Percentiles rank a stretch among this genome's conserved stretches.
Evolutionary conservation across 2,329 filamentous ascomycete species (phyloP).

Genomic region (Camillea tinctor): DNA sequence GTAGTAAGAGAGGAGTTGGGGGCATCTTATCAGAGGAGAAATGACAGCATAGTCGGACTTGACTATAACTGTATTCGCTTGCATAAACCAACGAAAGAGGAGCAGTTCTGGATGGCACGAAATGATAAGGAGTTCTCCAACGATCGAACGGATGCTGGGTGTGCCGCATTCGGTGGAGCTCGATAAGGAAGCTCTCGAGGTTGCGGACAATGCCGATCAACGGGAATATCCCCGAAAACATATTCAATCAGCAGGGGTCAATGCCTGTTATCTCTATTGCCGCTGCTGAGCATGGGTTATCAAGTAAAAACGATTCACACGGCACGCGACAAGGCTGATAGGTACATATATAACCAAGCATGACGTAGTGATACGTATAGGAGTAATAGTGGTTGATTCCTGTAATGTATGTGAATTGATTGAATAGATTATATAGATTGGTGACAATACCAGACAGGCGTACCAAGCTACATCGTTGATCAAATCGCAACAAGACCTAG

Average conservation of each 20-base stretch:
- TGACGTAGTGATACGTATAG: background rate
- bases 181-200: constrained; percentile 9
- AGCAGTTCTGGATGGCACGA: background rate
- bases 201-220: constrained; percentile 5
- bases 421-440: background rate
- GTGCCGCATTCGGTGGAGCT: background rate
- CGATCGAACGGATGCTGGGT: background rate
- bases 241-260: background rate
- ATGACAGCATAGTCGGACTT: background rate
- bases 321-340: background rate
- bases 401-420: background rate
- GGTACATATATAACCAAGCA: background rate
- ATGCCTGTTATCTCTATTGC: background rate
- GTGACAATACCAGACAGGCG: background rate
- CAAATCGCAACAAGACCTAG: background rate
- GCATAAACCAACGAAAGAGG: background rate
- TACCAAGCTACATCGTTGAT: background rate
- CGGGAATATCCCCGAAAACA: background rate
- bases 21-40: background rate
- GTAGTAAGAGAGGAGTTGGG: background rate
- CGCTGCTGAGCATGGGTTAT: background rate
- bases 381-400: background rate
- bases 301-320: background rate
- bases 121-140: background rate
- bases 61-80: background rate